These are phyloP conservation scores for Euphorbia pulcherrima DNA, from an alignment of 345 rosid genomes.

Conservation along the genomic window DNA sequence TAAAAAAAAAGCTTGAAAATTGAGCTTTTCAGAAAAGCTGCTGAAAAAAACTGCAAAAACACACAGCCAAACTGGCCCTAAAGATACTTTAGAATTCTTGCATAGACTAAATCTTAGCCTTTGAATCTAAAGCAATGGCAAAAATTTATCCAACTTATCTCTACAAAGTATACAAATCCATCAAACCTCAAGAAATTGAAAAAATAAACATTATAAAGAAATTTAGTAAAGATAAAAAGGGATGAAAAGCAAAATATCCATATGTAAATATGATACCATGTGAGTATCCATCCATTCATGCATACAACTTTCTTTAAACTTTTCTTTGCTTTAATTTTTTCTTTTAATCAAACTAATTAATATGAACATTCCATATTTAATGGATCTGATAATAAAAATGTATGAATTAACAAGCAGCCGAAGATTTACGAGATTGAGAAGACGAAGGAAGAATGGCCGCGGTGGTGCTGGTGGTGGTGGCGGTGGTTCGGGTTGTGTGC, in stretches of 20 bases:
- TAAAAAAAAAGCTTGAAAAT: too few species aligned
- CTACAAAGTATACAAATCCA: too few species aligned
- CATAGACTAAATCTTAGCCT: too few species aligned
- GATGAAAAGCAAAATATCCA: conserved; percentile 7
- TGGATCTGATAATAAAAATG: not conserved
- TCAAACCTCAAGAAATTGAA: not conserved
- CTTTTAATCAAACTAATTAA: conserved; percentile 18
- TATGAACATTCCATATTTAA: too few species aligned
- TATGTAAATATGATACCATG: not conserved
- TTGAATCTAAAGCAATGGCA: too few species aligned
- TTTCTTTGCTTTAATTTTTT: not conserved
- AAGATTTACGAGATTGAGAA: conserved; percentile 41
- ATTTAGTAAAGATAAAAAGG: not conserved
- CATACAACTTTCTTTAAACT: conserved; percentile 8
- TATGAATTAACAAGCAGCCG: conserved; percentile 38
- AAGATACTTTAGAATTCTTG: too few species aligned
- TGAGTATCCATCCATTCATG: conserved; percentile 17
- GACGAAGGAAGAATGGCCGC: conserved; percentile 20
- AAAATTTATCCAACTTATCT: too few species aligned
- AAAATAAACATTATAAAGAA: not conserved
- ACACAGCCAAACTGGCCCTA: too few species aligned
- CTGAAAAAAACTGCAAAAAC: too few species aligned
- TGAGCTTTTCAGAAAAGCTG: too few species aligned
- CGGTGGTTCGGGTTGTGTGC: too few species aligned
- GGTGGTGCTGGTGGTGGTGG: conserved; percentile 24